Percentiles rank a stretch among this genome's conserved stretches.
Conservation (phyloP, 2,329 filamentous ascomycete genomes). For the Beauveria asiatica region DNA sequence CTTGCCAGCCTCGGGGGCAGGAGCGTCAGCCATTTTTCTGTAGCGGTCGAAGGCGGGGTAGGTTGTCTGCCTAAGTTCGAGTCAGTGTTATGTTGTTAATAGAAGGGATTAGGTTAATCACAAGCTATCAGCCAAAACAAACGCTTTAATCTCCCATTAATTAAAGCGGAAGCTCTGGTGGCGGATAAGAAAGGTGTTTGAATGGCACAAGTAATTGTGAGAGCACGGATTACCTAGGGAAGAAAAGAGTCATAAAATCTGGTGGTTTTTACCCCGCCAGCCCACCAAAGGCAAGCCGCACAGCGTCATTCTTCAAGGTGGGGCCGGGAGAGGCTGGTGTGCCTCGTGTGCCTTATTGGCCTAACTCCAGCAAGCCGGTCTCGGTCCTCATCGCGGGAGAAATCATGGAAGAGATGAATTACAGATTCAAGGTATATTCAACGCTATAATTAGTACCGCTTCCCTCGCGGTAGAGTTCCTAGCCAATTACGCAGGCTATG, state of each 20-base stretch:
- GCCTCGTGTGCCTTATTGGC: neutral
- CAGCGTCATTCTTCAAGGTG: constrained; percentile 5
- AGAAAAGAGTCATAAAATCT: constrained; percentile 9
- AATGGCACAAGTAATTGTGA: neutral
- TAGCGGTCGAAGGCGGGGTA: neutral
- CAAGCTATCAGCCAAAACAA: neutral
- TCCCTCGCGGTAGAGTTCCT: neutral
- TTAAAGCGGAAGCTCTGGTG: neutral
- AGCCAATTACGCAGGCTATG: constrained; percentile 5
- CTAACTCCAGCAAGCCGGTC: neutral
- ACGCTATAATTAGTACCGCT: constrained; percentile 8
- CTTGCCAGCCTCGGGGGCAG: constrained; percentile 13
- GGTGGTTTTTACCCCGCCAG: constrained; percentile 8
- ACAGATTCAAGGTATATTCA: neutral
- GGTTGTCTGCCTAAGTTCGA: neutral
- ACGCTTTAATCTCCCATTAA: too few species aligned
- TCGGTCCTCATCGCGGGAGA: neutral
- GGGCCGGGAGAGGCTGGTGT: neutral
- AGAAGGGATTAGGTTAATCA: neutral
- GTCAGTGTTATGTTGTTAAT: neutral
- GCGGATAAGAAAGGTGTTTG: neutral
- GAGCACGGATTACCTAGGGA: too few species aligned
- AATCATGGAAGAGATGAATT: neutral
- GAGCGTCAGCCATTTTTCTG: constrained; percentile 25
- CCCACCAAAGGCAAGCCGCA: neutral